A percentile compares a stretch with the other conserved stretches of the same genome.
These are phyloP conservation scores for Kwoniella botswanensis DNA, from an alignment of 768 basidiomycete genomes.

Conservation along the genomic window DNA sequence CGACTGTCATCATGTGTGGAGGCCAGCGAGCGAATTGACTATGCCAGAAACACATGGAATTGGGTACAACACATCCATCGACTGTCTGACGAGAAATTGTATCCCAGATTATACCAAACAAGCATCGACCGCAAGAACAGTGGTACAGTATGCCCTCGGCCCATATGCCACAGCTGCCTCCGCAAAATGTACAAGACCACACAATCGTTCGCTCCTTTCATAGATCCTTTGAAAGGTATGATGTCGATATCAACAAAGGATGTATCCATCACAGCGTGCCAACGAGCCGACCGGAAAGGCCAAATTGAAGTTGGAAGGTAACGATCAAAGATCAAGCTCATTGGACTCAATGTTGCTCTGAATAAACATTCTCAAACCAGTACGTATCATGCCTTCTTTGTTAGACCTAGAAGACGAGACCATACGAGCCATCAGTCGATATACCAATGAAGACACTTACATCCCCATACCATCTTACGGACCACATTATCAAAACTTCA, in stretches of 20 bases:
- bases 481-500: slow-evolving; percentile 12
- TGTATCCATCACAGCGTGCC: background rate
- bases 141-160: background rate
- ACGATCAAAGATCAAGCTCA: too few relatives aligned
- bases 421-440: slow-evolving; percentile 1
- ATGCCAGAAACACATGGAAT: too few relatives aligned
- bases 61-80: too few relatives aligned
- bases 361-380: background rate
- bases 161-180: background rate
- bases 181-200: too few relatives aligned
- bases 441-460: slow-evolving; percentile 3
- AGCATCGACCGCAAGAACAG: background rate
- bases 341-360: too few relatives aligned
- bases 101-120: too few relatives aligned
- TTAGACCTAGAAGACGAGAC: slow-evolving; percentile 13
- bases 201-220: background rate
- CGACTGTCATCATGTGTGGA: too few relatives aligned
- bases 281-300: background rate
- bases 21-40: too few relatives aligned
- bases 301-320: too few relatives aligned
- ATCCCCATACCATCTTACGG: slow-evolving; percentile 17
- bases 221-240: background rate
- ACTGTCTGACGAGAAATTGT: too few relatives aligned
- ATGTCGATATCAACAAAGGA: background rate
- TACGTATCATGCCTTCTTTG: slow-evolving; percentile 2